These are phyloP conservation scores for barley (Hordeum vulgare) DNA, from an alignment of 176 grass and related monocot species.

Conservation along the genomic window DNA sequence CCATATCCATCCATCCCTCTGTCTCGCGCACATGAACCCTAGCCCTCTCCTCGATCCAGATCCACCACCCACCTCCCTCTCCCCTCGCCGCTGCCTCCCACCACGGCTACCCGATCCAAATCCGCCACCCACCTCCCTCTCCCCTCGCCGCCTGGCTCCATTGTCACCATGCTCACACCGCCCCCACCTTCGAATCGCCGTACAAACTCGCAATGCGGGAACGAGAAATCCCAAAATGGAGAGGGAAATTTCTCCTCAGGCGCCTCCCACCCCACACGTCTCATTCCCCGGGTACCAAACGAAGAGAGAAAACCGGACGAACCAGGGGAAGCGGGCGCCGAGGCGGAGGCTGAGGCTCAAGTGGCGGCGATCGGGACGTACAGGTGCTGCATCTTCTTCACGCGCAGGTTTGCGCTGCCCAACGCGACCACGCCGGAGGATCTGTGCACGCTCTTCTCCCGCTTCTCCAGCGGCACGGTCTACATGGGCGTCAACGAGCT, in stretches of 20 bases:
- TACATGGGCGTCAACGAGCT: slow-evolving; percentile 67
- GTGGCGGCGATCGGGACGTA: slow-evolving; percentile 51
- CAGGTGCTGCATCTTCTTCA: slow-evolving; percentile 86
- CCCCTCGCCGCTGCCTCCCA: too few species aligned
- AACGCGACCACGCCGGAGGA: slow-evolving; percentile 64
- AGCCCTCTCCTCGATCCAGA: too few species aligned
- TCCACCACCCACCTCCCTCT: too few species aligned
- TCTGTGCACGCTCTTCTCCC: slow-evolving; percentile 44
- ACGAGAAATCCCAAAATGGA: slow-evolving; percentile 23
- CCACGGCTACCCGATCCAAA: too few species aligned
- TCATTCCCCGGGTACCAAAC: slow-evolving; percentile 20
- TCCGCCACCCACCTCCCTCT: too few species aligned
- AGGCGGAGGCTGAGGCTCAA: neutral
- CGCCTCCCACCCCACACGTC: slow-evolving; percentile 19
- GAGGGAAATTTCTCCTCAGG: neutral
- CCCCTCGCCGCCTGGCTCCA: too few species aligned
- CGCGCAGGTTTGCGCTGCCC: slow-evolving; percentile 47
- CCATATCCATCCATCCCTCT: too few species aligned
- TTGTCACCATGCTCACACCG: too few species aligned
- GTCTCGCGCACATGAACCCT: too few species aligned
- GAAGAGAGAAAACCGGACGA: neutral
- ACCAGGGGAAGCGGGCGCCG: neutral
- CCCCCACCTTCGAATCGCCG: slow-evolving; percentile 3
- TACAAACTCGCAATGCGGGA: slow-evolving; percentile 28
- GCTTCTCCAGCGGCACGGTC: slow-evolving; percentile 36